Conservation (phyloP, 1,139 yeast genomes). For the Geotrichum reessii region DNA sequence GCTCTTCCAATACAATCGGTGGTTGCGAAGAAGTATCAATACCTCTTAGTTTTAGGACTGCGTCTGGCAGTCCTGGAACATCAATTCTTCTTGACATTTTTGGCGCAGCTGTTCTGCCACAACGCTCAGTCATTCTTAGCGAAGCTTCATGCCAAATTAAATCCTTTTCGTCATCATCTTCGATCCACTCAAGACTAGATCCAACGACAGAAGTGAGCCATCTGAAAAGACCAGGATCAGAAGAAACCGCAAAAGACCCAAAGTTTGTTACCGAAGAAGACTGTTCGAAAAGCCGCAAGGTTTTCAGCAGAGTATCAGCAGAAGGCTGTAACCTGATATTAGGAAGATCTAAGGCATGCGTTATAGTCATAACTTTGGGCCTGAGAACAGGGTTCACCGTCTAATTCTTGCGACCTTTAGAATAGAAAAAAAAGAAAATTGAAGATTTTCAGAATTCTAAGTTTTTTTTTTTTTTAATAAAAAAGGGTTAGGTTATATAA, state of each 20-base stretch:
- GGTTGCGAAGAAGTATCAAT: constrained; percentile 19
- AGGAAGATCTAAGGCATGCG: constrained; percentile 66
- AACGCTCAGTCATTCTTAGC: constrained; percentile 65
- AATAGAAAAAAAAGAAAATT: neutral
- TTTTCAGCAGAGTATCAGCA: constrained; percentile 40
- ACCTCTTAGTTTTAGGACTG: constrained; percentile 20
- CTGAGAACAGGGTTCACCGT: neutral
- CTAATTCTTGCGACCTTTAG: neutral
- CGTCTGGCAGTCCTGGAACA: constrained; percentile 21
- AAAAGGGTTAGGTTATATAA: neutral
- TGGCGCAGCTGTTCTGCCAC: constrained; percentile 86
- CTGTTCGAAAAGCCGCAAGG: constrained; percentile 50
- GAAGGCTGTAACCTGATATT: constrained; percentile 47
- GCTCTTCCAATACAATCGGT: constrained; percentile 57
- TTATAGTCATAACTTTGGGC: neutral
- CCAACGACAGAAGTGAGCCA: constrained; percentile 68
- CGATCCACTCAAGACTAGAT: constrained; percentile 50
- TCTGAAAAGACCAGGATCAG: constrained; percentile 37
- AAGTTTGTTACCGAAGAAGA: constrained; percentile 52
- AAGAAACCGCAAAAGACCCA: constrained; percentile 24
- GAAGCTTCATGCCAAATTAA: constrained; percentile 53
- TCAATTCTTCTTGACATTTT: constrained; percentile 50
- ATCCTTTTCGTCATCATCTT: constrained; percentile 38
- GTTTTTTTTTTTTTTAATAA: neutral
- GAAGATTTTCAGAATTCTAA: neutral